Conservation (phyloP, 805 yeast genomes). For the Ascoidea tarda region DNA sequence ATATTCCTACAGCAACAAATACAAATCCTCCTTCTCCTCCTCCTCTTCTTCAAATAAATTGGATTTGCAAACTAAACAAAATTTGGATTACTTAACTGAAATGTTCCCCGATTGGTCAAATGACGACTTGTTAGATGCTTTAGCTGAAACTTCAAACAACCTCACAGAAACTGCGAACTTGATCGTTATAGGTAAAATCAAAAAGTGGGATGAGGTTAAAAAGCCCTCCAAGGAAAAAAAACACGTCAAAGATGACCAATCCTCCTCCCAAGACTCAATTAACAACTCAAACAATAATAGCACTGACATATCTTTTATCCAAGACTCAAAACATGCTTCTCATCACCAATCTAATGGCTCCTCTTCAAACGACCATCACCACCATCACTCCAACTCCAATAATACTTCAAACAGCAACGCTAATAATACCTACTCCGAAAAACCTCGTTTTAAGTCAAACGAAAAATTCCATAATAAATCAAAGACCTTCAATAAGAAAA, state of each 20-base stretch:
- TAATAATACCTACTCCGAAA: too few species aligned
- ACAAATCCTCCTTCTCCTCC: background rate
- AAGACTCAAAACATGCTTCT: background rate
- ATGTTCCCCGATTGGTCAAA: slow-evolving; percentile 91
- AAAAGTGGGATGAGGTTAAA: slow-evolving; percentile 90
- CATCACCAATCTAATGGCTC: background rate
- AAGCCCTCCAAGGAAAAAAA: slow-evolving; percentile 45
- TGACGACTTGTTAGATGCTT: slow-evolving; percentile 67
- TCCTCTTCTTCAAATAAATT: slow-evolving; percentile 10
- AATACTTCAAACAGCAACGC: background rate
- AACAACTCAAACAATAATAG: background rate
- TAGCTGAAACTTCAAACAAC: slow-evolving; percentile 59
- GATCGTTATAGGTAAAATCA: slow-evolving; percentile 80
- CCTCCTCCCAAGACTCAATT: slow-evolving; percentile 6
- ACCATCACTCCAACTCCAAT: background rate
- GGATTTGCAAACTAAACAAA: slow-evolving; percentile 20
- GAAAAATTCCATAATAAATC: slow-evolving; percentile 4
- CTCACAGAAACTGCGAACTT: slow-evolving; percentile 72
- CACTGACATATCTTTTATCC: background rate
- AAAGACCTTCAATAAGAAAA: slow-evolving; percentile 4
- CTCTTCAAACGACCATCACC: background rate
- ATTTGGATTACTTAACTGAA: slow-evolving; percentile 52
- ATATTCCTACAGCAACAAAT: slow-evolving; percentile 1
- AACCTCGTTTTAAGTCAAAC: background rate
- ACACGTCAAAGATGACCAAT: slow-evolving; percentile 12